phyloP scores from a whole-genome alignment of 208 protist species.

The Wallacemonas sp. region DNA sequence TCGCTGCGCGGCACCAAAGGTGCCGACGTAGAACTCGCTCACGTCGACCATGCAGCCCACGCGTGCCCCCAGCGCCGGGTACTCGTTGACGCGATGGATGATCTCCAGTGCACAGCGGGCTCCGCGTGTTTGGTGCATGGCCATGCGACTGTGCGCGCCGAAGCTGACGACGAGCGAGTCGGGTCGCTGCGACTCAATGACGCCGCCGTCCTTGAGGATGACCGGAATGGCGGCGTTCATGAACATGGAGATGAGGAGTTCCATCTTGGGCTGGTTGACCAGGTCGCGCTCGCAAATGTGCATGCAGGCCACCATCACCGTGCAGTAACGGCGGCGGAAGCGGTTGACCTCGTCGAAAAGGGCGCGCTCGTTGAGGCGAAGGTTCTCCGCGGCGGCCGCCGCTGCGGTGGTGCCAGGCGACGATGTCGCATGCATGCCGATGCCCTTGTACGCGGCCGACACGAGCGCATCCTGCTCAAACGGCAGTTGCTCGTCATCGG shows the following conservation, averaged over 20 bases:
- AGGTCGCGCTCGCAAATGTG: slow-evolving; percentile 35
- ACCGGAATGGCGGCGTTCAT: slow-evolving; percentile 43
- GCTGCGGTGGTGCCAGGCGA: neutral
- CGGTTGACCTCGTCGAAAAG: slow-evolving; percentile 43
- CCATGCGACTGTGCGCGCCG: slow-evolving; percentile 47
- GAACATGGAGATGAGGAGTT: slow-evolving; percentile 35
- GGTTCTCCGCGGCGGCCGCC: neutral
- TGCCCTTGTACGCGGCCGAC: neutral
- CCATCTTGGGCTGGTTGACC: slow-evolving; percentile 25
- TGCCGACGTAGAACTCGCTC: slow-evolving; percentile 68
- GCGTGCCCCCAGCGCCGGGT: neutral
- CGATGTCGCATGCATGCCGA: neutral
- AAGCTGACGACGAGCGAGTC: slow-evolving; percentile 52
- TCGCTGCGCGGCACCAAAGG: slow-evolving; percentile 44
- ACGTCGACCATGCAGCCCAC: slow-evolving; percentile 57
- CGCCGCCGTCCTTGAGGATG: slow-evolving; percentile 50
- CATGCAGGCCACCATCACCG: slow-evolving; percentile 33
- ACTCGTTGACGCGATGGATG: slow-evolving; percentile 21
- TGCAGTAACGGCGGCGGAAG: slow-evolving; percentile 57
- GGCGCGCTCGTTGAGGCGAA: slow-evolving; percentile 39
- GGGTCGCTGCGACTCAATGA: slow-evolving; percentile 57
- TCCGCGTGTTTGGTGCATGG: slow-evolving; percentile 62
- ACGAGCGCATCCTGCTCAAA: slow-evolving; percentile 12
- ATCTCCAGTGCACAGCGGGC: slow-evolving; percentile 55
- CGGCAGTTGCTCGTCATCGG: neutral